A percentile compares a stretch with the other conserved stretches of the same genome.
phyloP scores from a whole-genome alignment of 73 alveolate species.

The Paramecium sonneborni region DNA sequence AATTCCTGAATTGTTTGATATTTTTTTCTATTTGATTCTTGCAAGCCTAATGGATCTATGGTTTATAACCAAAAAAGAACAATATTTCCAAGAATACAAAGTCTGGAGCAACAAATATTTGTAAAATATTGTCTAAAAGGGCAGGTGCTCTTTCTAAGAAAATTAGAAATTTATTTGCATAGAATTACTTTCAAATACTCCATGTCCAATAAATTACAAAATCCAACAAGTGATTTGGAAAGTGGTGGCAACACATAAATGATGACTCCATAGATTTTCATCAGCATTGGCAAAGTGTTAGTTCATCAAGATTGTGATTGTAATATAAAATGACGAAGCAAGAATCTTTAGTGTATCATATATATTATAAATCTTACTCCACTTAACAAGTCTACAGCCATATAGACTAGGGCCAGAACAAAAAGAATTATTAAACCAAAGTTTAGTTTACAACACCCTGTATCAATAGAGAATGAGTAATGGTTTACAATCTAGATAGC shows the following conservation, averaged over 20 bases:
- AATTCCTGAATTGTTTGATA: neutral
- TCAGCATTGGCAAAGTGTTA: neutral
- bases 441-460: neutral
- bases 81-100: constrained; percentile 23
- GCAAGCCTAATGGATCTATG: neutral
- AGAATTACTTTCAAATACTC: constrained; percentile 30
- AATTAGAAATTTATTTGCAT: neutral
- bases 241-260: neutral
- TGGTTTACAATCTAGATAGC: neutral
- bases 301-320: neutral
- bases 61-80: constrained; percentile 13
- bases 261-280: neutral
- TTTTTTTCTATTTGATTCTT: neutral
- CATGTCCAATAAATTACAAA: constrained; percentile 45
- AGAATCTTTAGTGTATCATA: constrained; percentile 31
- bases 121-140: constrained; percentile 6
- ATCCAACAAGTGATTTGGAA: constrained; percentile 30
- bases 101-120: constrained; percentile 42
- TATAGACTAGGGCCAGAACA: neutral
- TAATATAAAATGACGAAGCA: neutral
- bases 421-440: neutral
- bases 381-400: neutral
- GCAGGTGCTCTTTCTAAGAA: constrained; percentile 52
- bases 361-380: neutral
- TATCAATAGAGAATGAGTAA: neutral